Base-by-base conservation (phyloP, 768 basidiomycete genomes). In the Glaciozyma antarctica region DNA sequence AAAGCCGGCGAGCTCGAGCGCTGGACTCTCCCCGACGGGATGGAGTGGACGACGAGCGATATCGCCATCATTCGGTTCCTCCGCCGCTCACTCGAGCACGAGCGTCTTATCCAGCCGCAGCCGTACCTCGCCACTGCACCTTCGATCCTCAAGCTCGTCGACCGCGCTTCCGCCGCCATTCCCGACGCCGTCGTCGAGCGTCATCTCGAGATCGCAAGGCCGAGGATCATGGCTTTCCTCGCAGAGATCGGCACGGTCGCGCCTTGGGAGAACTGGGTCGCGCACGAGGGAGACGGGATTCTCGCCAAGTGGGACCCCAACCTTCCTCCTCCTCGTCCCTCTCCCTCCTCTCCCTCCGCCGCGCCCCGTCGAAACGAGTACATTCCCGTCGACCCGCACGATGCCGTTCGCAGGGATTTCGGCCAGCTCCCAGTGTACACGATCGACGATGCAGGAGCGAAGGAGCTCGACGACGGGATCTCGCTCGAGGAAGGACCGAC, bases 391-490 rank as follows among this genome's bases (percentile, higher is more conserved):
- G 91, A 95, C 73, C 81, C 82, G 0, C 79, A 86, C 59, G 86
- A 86, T 32, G 77, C 81, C 26, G 75, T 90, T 8, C 86, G 93
- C 4, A 87, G 88, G 73, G 93, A 97, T 75, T 94, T 91, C 76
- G 90, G 88, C 30, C 74, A 85, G 66, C 73, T 86, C 67, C 83
- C 83, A 0, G 88, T 90, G 7, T 98, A 86, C 75, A 86, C 93
- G 24, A 85, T 99, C 61, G 95, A 99, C 73, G 88, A 90, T 65
- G 68, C 79, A 0, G 74, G 72, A 10, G 92, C 95, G 0, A 77
- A 86, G 72, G 95, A 99, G 73, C 81, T 98, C 26, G 95, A 99
- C 74, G 95, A 99, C 75, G 95, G 91, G 3, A 72, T 99, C 41
- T 93, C 92, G 2, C 73, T 97, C 38, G 88, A 94, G 68, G 73